Conservation (phyloP, 2,329 filamentous ascomycete species). For the Fusarium keratoplasticum region DNA sequence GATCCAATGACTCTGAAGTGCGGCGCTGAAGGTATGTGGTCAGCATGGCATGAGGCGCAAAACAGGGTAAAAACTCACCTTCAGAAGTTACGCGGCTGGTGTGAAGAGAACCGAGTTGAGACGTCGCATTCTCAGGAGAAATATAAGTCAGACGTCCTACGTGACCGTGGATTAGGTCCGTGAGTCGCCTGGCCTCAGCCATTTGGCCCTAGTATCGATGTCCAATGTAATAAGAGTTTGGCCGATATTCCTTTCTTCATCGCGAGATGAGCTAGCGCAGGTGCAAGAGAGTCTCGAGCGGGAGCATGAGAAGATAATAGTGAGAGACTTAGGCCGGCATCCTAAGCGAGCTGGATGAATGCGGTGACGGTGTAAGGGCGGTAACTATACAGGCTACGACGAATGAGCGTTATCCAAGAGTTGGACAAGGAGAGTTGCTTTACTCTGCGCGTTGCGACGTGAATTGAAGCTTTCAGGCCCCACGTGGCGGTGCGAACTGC, state of each 20-base stretch:
- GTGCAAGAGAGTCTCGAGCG: constrained; percentile 38
- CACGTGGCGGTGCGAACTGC: constrained; percentile 43
- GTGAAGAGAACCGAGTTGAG: constrained; percentile 45
- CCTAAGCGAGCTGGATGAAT: constrained; percentile 10
- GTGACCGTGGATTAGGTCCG: constrained; percentile 49
- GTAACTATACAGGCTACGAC: constrained; percentile 1
- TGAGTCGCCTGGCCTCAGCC: constrained; percentile 50
- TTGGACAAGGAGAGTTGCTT: constrained; percentile 8
- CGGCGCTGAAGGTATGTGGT: constrained; percentile 42
- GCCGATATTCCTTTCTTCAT: constrained; percentile 49
- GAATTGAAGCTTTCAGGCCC: constrained; percentile 41
- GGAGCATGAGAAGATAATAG: constrained; percentile 18
- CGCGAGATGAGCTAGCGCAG: constrained; percentile 40
- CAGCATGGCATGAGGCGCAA: constrained; percentile 7
- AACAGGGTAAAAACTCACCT: constrained; percentile 36
- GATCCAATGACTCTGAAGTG: constrained; percentile 49
- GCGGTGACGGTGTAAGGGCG: background rate
- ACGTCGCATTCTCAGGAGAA: constrained; percentile 35
- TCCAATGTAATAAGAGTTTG: constrained; percentile 44
- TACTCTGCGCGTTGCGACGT: constrained; percentile 19
- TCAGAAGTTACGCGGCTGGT: constrained; percentile 46
- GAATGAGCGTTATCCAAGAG: constrained; percentile 7
- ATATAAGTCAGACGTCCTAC: constrained; percentile 50
- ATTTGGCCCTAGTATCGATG: constrained; percentile 50
- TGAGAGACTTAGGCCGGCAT: constrained; percentile 31